Base-by-base conservation (phyloP, 1,284 basidiomycete species). In the Schizophyllum commune region DNA sequence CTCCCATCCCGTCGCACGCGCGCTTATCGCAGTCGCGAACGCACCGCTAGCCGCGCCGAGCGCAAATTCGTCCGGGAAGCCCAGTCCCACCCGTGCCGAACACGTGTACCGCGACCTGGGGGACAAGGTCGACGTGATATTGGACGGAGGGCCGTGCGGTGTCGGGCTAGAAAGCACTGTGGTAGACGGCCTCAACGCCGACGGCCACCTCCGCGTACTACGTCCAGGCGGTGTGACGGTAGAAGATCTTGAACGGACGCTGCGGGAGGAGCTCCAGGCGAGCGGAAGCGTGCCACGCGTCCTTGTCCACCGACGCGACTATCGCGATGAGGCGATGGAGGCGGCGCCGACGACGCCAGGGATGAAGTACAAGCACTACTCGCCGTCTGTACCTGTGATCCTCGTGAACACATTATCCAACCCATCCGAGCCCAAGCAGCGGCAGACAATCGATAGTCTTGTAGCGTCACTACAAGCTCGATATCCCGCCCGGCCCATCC, bases 291-390 rank as follows among this genome's bases (percentile, higher is more conserved):
- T 74, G 17, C 84, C 85, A 15, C 78, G 73, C 22, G 88, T 94
- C 21, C 76, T 92, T 56, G 90, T 94, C 7, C 86, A 92, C 69
- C 77, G 81, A 59, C 83, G 90, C 20, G 91, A 94, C 71, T 93
- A 87, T 68, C 68, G 74, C 34, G 89, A 91, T 66, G 77, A 82
- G 55, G 74, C 72, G 20, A 76, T 91, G 63, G 89, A 92, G 70
- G 77, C 79, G 56, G 83, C 87, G 0, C 96, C 96, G 1, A 96
- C 94, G 1, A 99, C 97, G 0, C 97, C 97, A 0, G 97, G 97
- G n/a, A 98, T 98, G 96, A 99, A 99, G 76, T 99, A 99, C 73
- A 84, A 91, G 58, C 97, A 99, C 76, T 99, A 99, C 72, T 92
- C 95, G 27, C 96, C 96, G 1, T 79, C 86, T 1, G 86, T 94